Percentiles rank a stretch among this genome's conserved stretches.
phyloP scores from a whole-genome alignment of 306 rosid species.

The Acacia confusa region DNA sequence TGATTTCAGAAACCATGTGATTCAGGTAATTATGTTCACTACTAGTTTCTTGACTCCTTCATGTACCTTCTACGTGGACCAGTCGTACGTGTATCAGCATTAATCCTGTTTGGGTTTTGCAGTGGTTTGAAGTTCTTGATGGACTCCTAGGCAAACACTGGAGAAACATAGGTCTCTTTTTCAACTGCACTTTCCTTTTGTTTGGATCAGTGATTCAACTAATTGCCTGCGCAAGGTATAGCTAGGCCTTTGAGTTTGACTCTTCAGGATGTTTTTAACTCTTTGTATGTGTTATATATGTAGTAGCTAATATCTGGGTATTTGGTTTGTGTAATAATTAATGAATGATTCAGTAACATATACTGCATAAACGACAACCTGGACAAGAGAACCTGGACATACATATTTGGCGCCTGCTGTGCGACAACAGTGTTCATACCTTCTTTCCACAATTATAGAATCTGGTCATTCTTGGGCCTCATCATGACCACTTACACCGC shows the following conservation, averaged over 20 bases:
- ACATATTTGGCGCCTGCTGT: constrained; percentile 78
- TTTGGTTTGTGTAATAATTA: not conserved
- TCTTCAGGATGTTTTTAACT: not conserved
- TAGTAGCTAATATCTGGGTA: not conserved
- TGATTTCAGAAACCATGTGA: constrained; percentile 73
- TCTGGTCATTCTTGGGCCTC: constrained; percentile 75
- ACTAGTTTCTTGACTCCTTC: not conserved
- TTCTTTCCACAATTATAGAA: constrained; percentile 74
- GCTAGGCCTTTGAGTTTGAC: not conserved
- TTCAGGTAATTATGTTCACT: constrained; percentile 46
- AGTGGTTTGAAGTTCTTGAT: constrained; percentile 88
- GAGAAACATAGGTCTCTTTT: constrained; percentile 68
- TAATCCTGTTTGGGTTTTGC: not conserved
- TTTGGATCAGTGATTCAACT: constrained; percentile 79
- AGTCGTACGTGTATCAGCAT: not conserved
- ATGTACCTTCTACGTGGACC: not conserved
- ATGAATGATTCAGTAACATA: constrained; percentile 50
- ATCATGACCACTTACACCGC: constrained; percentile 74
- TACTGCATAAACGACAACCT: constrained; percentile 79
- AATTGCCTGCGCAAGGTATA: constrained; percentile 72
- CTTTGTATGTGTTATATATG: not conserved
- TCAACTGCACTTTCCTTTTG: constrained; percentile 76
- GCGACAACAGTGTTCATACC: constrained; percentile 81
- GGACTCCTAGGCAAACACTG: constrained; percentile 74
- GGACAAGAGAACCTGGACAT: constrained; percentile 86